Evolutionary conservation across 768 basidiomycete genomes (phyloP), one percentile per base, ranked within the genome.

Genomic region (Psilocybe sp.): DNA sequence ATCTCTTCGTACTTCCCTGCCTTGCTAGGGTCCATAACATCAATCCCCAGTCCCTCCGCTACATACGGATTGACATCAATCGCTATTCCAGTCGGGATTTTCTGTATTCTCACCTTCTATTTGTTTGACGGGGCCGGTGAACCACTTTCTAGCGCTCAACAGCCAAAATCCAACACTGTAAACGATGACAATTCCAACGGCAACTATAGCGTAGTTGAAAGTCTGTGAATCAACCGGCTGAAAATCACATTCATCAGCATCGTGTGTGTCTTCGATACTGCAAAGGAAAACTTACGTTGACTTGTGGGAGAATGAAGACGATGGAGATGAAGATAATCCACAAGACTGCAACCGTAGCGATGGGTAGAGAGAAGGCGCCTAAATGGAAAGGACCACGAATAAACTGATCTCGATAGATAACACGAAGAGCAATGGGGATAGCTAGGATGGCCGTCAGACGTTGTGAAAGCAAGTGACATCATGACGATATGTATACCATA

Each of bases 311-410:
- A 56, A 88, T 81, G 64, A 90, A 90, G 5, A 74, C 80, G 58
- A 90, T 81, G 5, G 85, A 72, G 56, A 92, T 89, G 63, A 87
- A 87, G 0, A 59, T 60, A 32, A 89, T 88, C 87, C 88, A 90
- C 14, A 66, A 12, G n/a, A 84, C 78, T 3, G 87, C 80, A 12
- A 60, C 55, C 32, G 79, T 63, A 3, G 82, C 79, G 14, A 87
- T 65, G 4, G 83, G 81, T 55, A 77, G 78, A 1, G 85, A 87
- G 62, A 85, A 77, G 14, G 51, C 46, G 14, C 87, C 83, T 39
- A 89, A 78, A 59, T 88, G 83, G 74, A 85, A 91, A 0, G 86
- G 86, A 4, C 88, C 87, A 34, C 79, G 78, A 6, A 74, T 70
- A 64, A 89, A 88, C 5, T 75, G 64, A 18, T 78, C 66, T 13